phyloP scores from a whole-genome alignment of 495 filamentous ascomycete species.

The Penicillium paxilli region DNA sequence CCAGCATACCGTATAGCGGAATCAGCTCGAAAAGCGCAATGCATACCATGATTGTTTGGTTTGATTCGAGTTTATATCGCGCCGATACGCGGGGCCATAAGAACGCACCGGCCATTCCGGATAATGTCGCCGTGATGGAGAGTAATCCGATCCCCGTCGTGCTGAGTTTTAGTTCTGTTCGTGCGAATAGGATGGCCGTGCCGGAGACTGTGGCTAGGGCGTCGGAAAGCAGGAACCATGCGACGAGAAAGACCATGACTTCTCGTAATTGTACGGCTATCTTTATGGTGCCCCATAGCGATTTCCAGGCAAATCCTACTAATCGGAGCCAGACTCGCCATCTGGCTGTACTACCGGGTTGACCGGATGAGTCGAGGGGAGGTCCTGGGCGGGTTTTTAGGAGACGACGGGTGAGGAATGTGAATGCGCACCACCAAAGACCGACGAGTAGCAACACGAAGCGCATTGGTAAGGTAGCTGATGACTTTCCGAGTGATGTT shows the following conservation, averaged over 20 bases:
- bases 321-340: slow-evolving; percentile 49
- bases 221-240: slow-evolving; percentile 89
- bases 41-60: slow-evolving; percentile 81
- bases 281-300: slow-evolving; percentile 72
- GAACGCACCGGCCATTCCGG: slow-evolving; percentile 80
- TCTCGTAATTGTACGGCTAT: slow-evolving; percentile 74
- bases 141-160: slow-evolving; percentile 75
- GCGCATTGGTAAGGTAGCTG: slow-evolving; percentile 55
- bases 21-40: slow-evolving; percentile 84
- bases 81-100: slow-evolving; percentile 74
- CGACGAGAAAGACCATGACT: slow-evolving; percentile 76
- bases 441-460: slow-evolving; percentile 79
- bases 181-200: slow-evolving; percentile 89
- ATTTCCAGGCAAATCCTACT: slow-evolving; percentile 76
- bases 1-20: slow-evolving; percentile 80
- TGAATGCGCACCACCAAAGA: slow-evolving; percentile 87
- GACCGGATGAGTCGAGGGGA: slow-evolving; percentile 47
- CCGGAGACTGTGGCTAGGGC: slow-evolving; percentile 87
- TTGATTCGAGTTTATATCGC: slow-evolving; percentile 59
- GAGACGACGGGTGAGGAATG: slow-evolving; percentile 78
- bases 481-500: slow-evolving; percentile 46
- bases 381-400: slow-evolving; percentile 82
- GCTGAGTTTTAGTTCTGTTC: slow-evolving; percentile 80
- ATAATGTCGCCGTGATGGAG: slow-evolving; percentile 76
- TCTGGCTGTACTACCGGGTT: slow-evolving; percentile 7